Base-by-base conservation (phyloP, 2,329 filamentous ascomycete genomes). In the Diplodia sapinea region DNA sequence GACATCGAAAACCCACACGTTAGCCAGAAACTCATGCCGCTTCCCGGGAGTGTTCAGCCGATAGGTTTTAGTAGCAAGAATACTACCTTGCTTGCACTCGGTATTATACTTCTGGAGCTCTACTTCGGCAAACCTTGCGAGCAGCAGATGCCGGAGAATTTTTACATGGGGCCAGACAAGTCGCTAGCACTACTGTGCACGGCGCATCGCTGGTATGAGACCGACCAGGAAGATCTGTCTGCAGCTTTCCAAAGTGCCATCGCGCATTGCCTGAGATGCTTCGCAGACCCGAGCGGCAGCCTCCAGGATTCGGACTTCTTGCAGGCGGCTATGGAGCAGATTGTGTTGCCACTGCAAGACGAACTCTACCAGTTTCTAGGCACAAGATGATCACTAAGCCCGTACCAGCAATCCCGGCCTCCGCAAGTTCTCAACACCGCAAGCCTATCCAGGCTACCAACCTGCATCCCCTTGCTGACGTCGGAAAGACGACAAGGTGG, bases 261-360 rank as follows among this genome's bases (percentile, higher is more conserved):
- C n/a, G 72, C 70, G 13, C 74, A 78, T 59, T 79, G 76, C 61
- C 71, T 79, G 20, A 71, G 73, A 29, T 77, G 75, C 54, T 79
- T 77, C 57, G 73, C 72, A 50, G 76, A 78, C 26, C 76, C 77
- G 33, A 73, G 72, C 9, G 72, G 73, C 29, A 78, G 72, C 52
- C 69, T 79, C 29, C 73, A 77, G 36, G 75, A 78, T 61, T 49
- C 73, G 2, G 74, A 75, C 2, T 79, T 78, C 40, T 69, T 79
- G 3, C 76, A 79, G 65, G 73, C 77, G 36, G 76, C 77, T 2
- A 76, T 78, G 0, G 76, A 78, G 66, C 72, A 75, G 33, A 79
- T 79, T 36, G 74, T 79, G 12, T 61, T 78, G 52, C 77, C 77
- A 4, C 64, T 79, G 47, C 77, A 79, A 52, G 76, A 79, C 36